phyloP scores from a whole-genome alignment of 2,329 filamentous ascomycete species.

The Teratosphaeria destructans region DNA sequence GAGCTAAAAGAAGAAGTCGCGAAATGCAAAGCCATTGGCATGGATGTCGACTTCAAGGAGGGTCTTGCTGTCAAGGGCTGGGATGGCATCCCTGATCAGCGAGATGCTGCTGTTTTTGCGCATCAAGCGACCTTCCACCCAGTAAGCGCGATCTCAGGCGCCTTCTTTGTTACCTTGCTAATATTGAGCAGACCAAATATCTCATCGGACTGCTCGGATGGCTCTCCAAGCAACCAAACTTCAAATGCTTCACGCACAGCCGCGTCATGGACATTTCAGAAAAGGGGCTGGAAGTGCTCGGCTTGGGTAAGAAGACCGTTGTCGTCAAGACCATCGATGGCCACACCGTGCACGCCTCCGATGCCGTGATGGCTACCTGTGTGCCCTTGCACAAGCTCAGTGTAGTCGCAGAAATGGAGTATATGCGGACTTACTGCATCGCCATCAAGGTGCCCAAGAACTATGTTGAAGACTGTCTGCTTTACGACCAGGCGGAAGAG shows the following conservation, averaged over 20 bases:
- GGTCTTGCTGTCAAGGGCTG: constrained; percentile 42
- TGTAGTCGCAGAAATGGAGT: constrained; percentile 44
- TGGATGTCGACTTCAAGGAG: constrained; percentile 34
- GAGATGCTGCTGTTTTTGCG: constrained; percentile 38
- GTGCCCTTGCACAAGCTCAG: constrained; percentile 47
- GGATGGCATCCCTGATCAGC: constrained; percentile 42
- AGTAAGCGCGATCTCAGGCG: constrained; percentile 26
- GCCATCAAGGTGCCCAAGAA: constrained; percentile 45
- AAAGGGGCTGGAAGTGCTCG: constrained; percentile 33
- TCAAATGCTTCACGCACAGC: constrained; percentile 43
- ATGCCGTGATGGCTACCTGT: constrained; percentile 44
- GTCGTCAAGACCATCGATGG: constrained; percentile 38
- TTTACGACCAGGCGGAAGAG: constrained; percentile 45
- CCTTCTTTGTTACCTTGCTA: neutral
- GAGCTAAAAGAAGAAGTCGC: constrained; percentile 37
- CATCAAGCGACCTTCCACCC: constrained; percentile 43
- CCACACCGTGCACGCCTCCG: constrained; percentile 37
- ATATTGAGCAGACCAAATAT: constrained; percentile 36
- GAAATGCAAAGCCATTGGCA: constrained; percentile 34
- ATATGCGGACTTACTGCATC: constrained; percentile 46
- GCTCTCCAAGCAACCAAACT: constrained; percentile 42
- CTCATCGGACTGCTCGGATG: constrained; percentile 43
- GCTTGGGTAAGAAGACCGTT: constrained; percentile 32
- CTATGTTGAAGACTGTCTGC: constrained; percentile 42
- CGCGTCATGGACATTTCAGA: constrained; percentile 40